These are phyloP conservation scores for Vitis hybrid DNA, from an alignment of 177 flowering plant species.

Conservation along the genomic window DNA sequence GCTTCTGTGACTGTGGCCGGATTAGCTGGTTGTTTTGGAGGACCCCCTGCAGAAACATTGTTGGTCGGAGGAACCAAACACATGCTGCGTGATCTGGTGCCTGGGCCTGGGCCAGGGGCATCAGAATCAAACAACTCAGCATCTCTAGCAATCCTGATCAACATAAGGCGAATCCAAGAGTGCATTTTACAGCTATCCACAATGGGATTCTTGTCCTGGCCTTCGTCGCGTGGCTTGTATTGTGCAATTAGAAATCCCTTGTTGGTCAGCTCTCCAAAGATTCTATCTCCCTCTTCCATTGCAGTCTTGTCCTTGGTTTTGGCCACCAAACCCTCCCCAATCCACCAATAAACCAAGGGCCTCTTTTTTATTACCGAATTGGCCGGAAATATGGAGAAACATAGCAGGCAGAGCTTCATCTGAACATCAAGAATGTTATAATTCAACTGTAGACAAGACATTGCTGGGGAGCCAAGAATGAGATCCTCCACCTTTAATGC, in stretches of 20 bases:
- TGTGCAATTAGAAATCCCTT: slow-evolving; percentile 13
- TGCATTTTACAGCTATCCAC: slow-evolving; percentile 20
- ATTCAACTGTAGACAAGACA: no score
- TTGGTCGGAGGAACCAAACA: not conserved
- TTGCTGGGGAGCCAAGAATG: no score
- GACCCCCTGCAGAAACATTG: not conserved
- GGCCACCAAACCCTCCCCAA: slow-evolving; percentile 27
- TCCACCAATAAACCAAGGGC: slow-evolving; percentile 34
- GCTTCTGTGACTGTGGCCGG: not conserved
- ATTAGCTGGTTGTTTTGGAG: not conserved
- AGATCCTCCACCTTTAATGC: no score
- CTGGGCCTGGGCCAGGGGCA: not conserved
- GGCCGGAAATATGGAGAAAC: slow-evolving; percentile 37
- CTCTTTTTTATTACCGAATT: slow-evolving; percentile 20
- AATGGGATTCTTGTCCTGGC: not conserved
- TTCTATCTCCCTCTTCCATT: slow-evolving; percentile 8
- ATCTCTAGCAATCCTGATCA: slow-evolving; percentile 12
- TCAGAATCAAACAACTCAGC: slow-evolving; percentile 14
- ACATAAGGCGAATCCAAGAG: slow-evolving; percentile 16
- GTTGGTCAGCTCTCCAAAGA: slow-evolving; percentile 4
- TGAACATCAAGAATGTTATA: slow-evolving; percentile 1
- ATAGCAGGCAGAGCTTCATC: slow-evolving; percentile 31
- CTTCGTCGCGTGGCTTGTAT: slow-evolving; percentile 17
- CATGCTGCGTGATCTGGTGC: slow-evolving; percentile 1
- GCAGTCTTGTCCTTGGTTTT: not conserved